A percentile compares a stretch with the other conserved stretches of the same genome.
Conservation (phyloP, 108 stramenopile genomes). For the Cyclotella kingstonii region DNA sequence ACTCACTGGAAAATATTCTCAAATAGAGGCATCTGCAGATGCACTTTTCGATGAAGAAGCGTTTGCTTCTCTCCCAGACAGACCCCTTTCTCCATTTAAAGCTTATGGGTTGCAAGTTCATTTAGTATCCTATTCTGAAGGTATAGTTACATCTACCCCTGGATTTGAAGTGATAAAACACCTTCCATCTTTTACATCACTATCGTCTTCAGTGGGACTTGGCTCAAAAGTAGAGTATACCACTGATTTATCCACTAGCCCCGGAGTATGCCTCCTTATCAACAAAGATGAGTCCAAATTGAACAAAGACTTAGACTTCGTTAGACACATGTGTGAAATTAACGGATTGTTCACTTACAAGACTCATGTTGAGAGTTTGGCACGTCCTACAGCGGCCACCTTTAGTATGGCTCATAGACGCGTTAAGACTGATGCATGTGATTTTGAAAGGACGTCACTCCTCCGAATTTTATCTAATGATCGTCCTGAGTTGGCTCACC, state of each 20-base stretch:
- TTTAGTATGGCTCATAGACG: conserved; percentile 48
- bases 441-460: conserved; percentile 69
- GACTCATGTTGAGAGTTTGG: conserved; percentile 60
- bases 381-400: conserved; percentile 63
- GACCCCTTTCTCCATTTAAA: conserved; percentile 65
- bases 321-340: conserved; percentile 77
- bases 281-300: conserved; percentile 57
- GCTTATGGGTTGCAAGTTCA: conserved; percentile 69
- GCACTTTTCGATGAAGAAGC: conserved; percentile 72
- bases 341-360: conserved; percentile 81
- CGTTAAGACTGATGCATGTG: conserved; percentile 53
- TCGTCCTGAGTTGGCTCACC: conserved; percentile 76
- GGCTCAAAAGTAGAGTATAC: conserved; percentile 75
- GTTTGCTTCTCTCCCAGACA: conserved; percentile 57
- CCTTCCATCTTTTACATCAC: conserved; percentile 68
- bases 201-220: conserved; percentile 54
- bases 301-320: conserved; percentile 68
- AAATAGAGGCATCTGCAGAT: conserved; percentile 75
- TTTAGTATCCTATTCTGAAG: conserved; percentile 65
- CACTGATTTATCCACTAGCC: conserved; percentile 68
- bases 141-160: conserved; percentile 67
- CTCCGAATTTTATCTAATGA: conserved; percentile 72
- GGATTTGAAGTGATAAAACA: conserved; percentile 74
- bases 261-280: conserved; percentile 75
- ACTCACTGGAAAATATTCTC: conserved; percentile 67